Conservation (phyloP, 2,329 filamentous ascomycete species). For the Fusarium mundagurra region DNA sequence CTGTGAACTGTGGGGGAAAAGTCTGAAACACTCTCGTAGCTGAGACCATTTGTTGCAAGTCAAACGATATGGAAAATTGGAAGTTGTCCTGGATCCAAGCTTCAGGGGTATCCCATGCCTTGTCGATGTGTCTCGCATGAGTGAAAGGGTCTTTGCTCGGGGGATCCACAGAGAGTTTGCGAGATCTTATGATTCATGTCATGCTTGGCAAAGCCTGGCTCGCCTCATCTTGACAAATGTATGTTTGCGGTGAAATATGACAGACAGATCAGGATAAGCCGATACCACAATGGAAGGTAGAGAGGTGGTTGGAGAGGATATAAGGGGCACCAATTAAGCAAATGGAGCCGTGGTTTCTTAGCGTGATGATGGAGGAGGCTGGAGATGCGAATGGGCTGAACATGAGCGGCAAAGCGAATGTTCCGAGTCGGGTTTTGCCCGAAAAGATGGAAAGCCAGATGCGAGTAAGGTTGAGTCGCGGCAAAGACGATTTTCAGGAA, state of each 20-base stretch:
- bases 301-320: neutral
- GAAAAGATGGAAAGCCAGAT: neutral
- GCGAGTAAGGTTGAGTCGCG: neutral
- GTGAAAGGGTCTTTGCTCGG: neutral
- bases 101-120: conserved; percentile 22
- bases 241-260: neutral
- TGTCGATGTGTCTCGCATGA: conserved; percentile 32
- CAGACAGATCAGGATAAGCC: neutral
- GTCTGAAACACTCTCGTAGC: neutral
- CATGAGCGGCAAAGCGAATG: neutral
- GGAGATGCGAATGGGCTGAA: neutral
- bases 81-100: neutral
- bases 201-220: neutral
- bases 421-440: neutral
- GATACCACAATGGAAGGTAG: neutral
- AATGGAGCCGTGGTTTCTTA: neutral
- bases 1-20: neutral
- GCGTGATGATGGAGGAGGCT: conserved; percentile 15
- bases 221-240: neutral
- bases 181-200: neutral
- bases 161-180: neutral
- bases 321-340: neutral
- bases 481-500: neutral
- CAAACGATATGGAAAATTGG: neutral
- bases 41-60: neutral